Evolutionary conservation across 352 stramenopile species (phyloP).

Genomic region (Globisporangium emineosum): DNA sequence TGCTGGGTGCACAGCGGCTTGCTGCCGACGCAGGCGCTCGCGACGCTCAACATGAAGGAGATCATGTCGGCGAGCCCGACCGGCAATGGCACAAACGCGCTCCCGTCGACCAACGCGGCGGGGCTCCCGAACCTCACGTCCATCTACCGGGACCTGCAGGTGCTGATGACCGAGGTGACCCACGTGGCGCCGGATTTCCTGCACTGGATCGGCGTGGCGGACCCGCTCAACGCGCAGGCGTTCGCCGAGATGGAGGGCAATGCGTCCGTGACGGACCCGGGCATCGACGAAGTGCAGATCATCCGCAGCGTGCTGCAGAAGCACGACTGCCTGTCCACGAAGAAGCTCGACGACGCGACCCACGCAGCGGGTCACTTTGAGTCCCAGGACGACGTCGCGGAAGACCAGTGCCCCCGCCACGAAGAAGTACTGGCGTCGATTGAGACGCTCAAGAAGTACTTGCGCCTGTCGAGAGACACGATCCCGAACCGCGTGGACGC

Average conservation of each 20-base stretch:
- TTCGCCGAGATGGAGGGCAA: conserved; percentile 77
- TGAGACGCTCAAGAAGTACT: conserved; percentile 67
- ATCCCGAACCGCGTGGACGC: conserved; percentile 55
- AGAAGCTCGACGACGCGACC: conserved; percentile 55
- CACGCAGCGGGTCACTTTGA: conserved; percentile 45
- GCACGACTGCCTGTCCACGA: conserved; percentile 68
- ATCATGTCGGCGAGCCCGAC: conserved; percentile 28
- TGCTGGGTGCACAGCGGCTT: conserved; percentile 76
- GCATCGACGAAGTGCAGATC: conserved; percentile 81
- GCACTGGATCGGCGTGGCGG: conserved; percentile 60
- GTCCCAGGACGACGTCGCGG: conserved; percentile 43
- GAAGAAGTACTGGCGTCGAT: conserved; percentile 62
- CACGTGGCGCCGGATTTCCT: conserved; percentile 70
- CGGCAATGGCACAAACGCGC: not conserved
- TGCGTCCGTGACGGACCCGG: conserved; percentile 68
- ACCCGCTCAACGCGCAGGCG: conserved; percentile 51
- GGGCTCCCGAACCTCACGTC: conserved; percentile 29
- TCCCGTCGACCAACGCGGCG: conserved; percentile 17
- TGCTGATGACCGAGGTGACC: conserved; percentile 51
- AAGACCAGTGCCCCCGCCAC: conserved; percentile 44
- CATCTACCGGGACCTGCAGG: conserved; percentile 64
- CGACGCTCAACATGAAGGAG: conserved; percentile 61
- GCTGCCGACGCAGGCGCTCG: conserved; percentile 60
- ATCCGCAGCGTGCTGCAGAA: conserved; percentile 82
- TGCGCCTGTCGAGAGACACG: conserved; percentile 53